Conservation (phyloP, 768 basidiomycete species). For the Suillus cothurnatus region DNA sequence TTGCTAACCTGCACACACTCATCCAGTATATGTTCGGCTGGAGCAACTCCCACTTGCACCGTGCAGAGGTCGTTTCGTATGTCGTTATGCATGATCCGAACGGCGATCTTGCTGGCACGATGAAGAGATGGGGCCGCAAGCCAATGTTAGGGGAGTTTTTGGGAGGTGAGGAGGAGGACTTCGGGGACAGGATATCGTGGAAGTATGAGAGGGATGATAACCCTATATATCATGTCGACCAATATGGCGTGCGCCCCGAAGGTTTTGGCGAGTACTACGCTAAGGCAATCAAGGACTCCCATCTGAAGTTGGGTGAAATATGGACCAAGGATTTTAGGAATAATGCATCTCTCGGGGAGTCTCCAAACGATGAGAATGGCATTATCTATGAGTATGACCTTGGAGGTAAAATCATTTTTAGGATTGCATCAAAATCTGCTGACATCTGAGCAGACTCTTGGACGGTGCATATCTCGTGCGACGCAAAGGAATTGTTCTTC, state of each 20-base stretch:
- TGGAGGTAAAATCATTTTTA: slow-evolving; percentile 11
- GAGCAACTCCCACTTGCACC: slow-evolving; percentile 27
- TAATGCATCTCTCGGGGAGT: slow-evolving; percentile 29
- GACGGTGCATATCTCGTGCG: slow-evolving; percentile 30
- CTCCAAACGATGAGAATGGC: slow-evolving; percentile 22
- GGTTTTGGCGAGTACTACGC: slow-evolving; percentile 7
- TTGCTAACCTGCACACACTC: slow-evolving; percentile 31
- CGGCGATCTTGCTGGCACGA: slow-evolving; percentile 12
- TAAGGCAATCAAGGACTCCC: slow-evolving; percentile 25
- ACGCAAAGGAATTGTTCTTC: slow-evolving; percentile 16
- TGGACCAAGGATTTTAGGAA: slow-evolving; percentile 22
- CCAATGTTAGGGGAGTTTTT: slow-evolving; percentile 20
- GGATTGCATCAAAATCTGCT: neutral
- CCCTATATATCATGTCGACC: slow-evolving; percentile 21
- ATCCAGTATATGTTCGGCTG: slow-evolving; percentile 37
- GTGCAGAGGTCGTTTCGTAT: slow-evolving; percentile 23
- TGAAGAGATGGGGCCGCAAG: slow-evolving; percentile 26
- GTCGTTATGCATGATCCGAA: slow-evolving; percentile 20
- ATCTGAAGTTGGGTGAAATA: slow-evolving; percentile 25
- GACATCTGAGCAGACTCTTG: slow-evolving; percentile 21
- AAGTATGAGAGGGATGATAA: slow-evolving; percentile 15
- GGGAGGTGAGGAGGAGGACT: slow-evolving; percentile 5
- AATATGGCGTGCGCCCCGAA: neutral
- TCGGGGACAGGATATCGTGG: slow-evolving; percentile 17
- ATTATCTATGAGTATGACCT: slow-evolving; percentile 30